A percentile compares a stretch with the other conserved stretches of the same genome.
These are phyloP conservation scores for Mycosphaerella sp. DNA, from an alignment of 2,329 filamentous ascomycete genomes.

Conservation along the genomic window DNA sequence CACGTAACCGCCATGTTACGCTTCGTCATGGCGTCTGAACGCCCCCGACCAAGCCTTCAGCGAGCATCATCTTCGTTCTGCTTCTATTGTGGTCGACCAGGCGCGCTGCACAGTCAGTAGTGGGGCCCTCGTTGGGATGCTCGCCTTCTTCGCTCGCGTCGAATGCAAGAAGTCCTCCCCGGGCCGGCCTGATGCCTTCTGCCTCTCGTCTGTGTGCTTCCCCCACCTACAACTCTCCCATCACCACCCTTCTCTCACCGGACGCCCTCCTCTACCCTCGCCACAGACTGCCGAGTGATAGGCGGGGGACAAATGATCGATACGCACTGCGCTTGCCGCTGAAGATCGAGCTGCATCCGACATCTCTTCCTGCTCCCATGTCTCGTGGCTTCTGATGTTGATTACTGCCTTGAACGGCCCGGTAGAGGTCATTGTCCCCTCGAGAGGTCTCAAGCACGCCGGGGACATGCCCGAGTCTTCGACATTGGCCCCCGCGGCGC, in stretches of 20 bases:
- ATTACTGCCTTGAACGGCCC: constrained; percentile 21
- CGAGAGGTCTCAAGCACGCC: constrained; percentile 12
- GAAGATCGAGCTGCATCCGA: constrained; percentile 5
- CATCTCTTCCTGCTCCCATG: constrained; percentile 3
- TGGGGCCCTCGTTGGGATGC: constrained; percentile 15
- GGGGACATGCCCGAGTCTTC: constrained; percentile 21
- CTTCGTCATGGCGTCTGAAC: constrained; percentile 18
- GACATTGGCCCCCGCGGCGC: constrained; percentile 11
- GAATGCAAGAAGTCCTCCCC: constrained; percentile 13
- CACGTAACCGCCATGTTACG: constrained; percentile 18
- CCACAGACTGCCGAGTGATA: constrained; percentile 11
- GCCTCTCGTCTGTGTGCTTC: constrained; percentile 11
- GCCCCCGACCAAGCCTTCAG: constrained; percentile 9
- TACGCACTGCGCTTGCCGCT: constrained; percentile 6
- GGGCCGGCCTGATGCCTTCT: constrained; percentile 10
- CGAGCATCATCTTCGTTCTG: not conserved
- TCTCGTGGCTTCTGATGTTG: constrained; percentile 17
- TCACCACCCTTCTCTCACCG: constrained; percentile 4
- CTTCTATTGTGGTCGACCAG: constrained; percentile 11
- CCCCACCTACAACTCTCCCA: constrained; percentile 5
- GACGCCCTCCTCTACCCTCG: constrained; percentile 4
- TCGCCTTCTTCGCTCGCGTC: constrained; percentile 13
- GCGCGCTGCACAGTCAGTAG: constrained; percentile 5
- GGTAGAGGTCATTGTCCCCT: constrained; percentile 20
- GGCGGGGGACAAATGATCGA: constrained; percentile 13